phyloP scores from a whole-genome alignment of 257 asterid genomes.

The Solanum pinnatisectum region DNA sequence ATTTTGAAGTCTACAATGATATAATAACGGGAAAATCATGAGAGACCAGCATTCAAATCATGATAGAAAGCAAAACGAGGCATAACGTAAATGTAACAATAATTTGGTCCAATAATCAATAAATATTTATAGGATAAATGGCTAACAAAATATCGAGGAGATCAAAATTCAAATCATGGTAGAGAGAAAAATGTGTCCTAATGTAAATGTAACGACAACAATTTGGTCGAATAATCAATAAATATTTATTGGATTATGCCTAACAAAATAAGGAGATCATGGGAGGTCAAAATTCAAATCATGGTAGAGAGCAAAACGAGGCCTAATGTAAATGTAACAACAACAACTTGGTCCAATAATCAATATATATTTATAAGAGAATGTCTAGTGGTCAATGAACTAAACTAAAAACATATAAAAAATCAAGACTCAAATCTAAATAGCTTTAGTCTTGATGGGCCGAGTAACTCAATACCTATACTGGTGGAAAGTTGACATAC shows the following conservation, averaged over 20 bases:
- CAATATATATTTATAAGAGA: background rate
- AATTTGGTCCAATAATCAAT: no score
- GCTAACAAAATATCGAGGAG: no score
- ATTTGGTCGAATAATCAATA: background rate
- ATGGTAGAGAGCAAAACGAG: background rate
- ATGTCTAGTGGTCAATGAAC: background rate
- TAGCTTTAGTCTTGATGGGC: background rate
- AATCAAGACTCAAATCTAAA: background rate
- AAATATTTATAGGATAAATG: background rate
- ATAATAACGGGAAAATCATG: background rate
- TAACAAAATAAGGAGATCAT: background rate
- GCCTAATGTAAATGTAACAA: background rate
- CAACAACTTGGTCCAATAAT: background rate
- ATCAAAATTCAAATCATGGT: background rate
- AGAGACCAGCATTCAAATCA: background rate
- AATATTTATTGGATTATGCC: background rate
- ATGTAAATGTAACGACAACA: background rate
- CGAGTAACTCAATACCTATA: background rate
- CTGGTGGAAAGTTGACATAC: background rate
- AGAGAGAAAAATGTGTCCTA: background rate
- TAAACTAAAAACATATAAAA: background rate
- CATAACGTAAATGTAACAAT: background rate
- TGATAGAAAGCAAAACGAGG: background rate
- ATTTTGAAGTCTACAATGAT: background rate
- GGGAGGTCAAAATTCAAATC: background rate